Evolutionary conservation across 1,284 basidiomycete species (phyloP), one percentile per base, ranked within the genome.

Genomic region (Leccinum insigne): DNA sequence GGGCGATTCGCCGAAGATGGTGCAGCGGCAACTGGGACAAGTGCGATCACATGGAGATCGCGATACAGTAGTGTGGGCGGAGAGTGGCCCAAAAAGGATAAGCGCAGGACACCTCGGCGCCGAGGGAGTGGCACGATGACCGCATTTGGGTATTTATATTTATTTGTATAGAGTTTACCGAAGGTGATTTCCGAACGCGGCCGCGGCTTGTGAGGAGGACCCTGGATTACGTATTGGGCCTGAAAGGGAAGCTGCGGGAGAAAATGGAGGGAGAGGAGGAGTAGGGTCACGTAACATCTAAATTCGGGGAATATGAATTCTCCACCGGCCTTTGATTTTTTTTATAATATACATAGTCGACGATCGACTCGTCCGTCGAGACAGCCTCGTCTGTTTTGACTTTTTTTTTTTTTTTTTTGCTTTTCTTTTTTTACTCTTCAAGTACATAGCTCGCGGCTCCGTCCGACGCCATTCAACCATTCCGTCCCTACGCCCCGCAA

Each of bases 281-380:
- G 65, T 57, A 73, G 71, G 73, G 72, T 77, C 74, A 74, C 73
- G 73, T 74, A 76, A 74, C 42, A 52, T 32, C 72, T 67, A 74
- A 74, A 77, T 76, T 78, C 77, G 75, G 75, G 75, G 73, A 79
- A 78, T 71, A 73, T 71, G 75, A 73, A 72, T 81, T 81, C 80
- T 80, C 73, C 79, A 75, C 80, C 77, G 75, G 69, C 71, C 71
- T 69, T 70, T 58, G 71, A 44, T 47, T 47, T 56, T 57, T 78
- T 78, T 77, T 78, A 78, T 74, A 72, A 77, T 77, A 75, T 72
- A 76, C 76, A 73, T 68, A 67, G 72, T 75, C 77, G 74, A 78
- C 77, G 77, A 76, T 69, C 76, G 67, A 68, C 64, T 74, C 67
- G 64, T 61, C 75, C 62, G 63, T 75, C 64, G 71, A 74, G 71